Conservation (phyloP, 78 protist genomes). For the Blattamonas nauphoetae region DNA sequence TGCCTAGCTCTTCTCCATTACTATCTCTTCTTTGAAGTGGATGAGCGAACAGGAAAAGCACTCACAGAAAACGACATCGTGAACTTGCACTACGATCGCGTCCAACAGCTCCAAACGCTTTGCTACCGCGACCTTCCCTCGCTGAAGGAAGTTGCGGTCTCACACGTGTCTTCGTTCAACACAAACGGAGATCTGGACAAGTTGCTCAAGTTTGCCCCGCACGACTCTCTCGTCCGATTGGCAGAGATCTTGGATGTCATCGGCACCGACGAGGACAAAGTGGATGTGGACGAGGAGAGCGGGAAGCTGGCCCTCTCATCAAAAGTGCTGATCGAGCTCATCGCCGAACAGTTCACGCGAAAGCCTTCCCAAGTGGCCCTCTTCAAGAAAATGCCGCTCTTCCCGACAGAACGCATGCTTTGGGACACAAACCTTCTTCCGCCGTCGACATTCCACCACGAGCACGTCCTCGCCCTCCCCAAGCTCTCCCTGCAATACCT, state of each 20-base stretch:
- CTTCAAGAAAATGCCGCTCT: conserved; percentile 56
- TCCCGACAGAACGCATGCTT: conserved; percentile 22
- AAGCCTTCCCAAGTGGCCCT: conserved; percentile 40
- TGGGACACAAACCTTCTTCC: conserved; percentile 34
- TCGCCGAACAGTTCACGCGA: conserved; percentile 17
- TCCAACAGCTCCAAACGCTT: conserved; percentile 5
- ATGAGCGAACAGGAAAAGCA: conserved; percentile 65
- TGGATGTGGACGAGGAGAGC: no score
- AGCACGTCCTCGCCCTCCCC: conserved; percentile 58
- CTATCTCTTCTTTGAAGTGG: conserved; percentile 51
- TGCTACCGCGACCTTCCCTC: no score
- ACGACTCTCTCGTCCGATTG: no score
- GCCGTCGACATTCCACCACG: neutral
- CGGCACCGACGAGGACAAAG: no score
- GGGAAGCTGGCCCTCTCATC: no score
- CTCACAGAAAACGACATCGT: conserved; percentile 43
- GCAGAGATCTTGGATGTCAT: no score
- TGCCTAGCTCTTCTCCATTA: conserved; percentile 31
- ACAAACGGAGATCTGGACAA: no score
- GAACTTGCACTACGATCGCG: conserved; percentile 34
- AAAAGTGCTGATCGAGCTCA: conserved; percentile 35
- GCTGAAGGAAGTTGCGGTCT: no score
- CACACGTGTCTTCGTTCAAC: no score
- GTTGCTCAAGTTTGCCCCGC: no score
- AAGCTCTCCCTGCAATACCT: conserved; percentile 83